Evolutionary conservation across 768 basidiomycete species (phyloP).

Genomic region (Pleurotus citrinopileatus): DNA sequence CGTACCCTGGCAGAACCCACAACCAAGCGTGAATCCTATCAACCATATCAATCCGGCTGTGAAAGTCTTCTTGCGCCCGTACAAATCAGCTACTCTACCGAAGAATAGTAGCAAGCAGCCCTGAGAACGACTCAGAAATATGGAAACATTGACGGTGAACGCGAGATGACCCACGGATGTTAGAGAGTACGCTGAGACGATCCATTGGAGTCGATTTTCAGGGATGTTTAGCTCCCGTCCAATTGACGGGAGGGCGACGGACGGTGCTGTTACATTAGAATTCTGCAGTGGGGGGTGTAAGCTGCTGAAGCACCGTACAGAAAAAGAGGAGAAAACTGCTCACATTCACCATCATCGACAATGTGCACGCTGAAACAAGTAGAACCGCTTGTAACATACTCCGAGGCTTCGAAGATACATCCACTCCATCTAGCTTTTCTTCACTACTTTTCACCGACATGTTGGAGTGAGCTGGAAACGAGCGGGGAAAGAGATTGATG

Average conservation of each 20-base stretch:
- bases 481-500: not conserved
- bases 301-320: too few species aligned
- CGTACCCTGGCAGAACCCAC: slow-evolving; percentile 45
- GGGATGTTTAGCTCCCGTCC: not conserved
- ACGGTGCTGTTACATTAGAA: slow-evolving; percentile 6
- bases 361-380: slow-evolving; percentile 23
- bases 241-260: slow-evolving; percentile 11
- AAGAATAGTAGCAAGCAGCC: slow-evolving; percentile 60
- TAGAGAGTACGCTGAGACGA: slow-evolving; percentile 5
- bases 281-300: too few species aligned
- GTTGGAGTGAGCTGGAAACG: not conserved
- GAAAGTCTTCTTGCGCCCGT: slow-evolving; percentile 56
- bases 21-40: slow-evolving; percentile 42
- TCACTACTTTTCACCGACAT: not conserved
- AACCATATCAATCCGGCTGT: slow-evolving; percentile 44
- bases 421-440: not conserved
- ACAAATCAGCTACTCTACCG: slow-evolving; percentile 60
- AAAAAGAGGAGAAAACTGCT: not conserved
- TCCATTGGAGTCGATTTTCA: slow-evolving; percentile 10
- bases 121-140: slow-evolving; percentile 27
- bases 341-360: slow-evolving; percentile 25
- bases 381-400: slow-evolving; percentile 19
- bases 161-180: not conserved
- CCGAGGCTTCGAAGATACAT: not conserved
- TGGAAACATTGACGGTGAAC: too few species aligned